Evolutionary conservation across 805 yeast genomes (phyloP).

Genomic region (Candida oleophila): DNA sequence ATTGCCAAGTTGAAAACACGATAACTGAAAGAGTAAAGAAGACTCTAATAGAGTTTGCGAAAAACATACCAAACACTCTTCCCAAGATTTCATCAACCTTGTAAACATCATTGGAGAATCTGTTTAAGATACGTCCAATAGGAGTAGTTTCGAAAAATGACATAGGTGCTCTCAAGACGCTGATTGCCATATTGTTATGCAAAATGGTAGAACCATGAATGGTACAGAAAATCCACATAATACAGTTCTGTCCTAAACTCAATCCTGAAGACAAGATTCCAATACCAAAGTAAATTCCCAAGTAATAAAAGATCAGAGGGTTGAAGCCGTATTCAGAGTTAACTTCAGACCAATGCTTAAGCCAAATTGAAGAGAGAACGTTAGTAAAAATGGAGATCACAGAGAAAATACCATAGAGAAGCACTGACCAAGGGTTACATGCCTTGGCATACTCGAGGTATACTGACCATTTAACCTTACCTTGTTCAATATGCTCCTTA

Average conservation of each 20-base stretch:
- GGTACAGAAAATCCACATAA: slow-evolving; percentile 79
- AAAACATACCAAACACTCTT: slow-evolving; percentile 68
- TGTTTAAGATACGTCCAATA: slow-evolving; percentile 84
- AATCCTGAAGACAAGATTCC: slow-evolving; percentile 68
- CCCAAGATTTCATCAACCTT: slow-evolving; percentile 80
- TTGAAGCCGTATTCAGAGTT: slow-evolving; percentile 69
- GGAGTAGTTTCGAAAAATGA: slow-evolving; percentile 95
- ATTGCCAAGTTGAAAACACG: slow-evolving; percentile 84
- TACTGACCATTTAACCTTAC: slow-evolving; percentile 87
- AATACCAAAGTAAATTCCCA: slow-evolving; percentile 71
- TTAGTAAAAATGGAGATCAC: slow-evolving; percentile 58
- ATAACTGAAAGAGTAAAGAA: slow-evolving; percentile 79
- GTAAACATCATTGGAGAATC: slow-evolving; percentile 89
- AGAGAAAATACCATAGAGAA: slow-evolving; percentile 53
- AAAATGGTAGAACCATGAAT: slow-evolving; percentile 76
- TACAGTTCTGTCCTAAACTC: slow-evolving; percentile 61
- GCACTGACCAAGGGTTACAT: slow-evolving; percentile 69
- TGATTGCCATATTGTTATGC: slow-evolving; percentile 70
- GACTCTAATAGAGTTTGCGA: slow-evolving; percentile 61
- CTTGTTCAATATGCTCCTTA: slow-evolving; percentile 86
- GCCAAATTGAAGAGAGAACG: slow-evolving; percentile 83
- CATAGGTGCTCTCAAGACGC: slow-evolving; percentile 89
- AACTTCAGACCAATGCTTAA: slow-evolving; percentile 95
- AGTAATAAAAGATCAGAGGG: slow-evolving; percentile 66
- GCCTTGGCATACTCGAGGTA: slow-evolving; percentile 84